Base-by-base conservation (phyloP, 2,329 filamentous ascomycete species). In the Fusarium setosum region DNA sequence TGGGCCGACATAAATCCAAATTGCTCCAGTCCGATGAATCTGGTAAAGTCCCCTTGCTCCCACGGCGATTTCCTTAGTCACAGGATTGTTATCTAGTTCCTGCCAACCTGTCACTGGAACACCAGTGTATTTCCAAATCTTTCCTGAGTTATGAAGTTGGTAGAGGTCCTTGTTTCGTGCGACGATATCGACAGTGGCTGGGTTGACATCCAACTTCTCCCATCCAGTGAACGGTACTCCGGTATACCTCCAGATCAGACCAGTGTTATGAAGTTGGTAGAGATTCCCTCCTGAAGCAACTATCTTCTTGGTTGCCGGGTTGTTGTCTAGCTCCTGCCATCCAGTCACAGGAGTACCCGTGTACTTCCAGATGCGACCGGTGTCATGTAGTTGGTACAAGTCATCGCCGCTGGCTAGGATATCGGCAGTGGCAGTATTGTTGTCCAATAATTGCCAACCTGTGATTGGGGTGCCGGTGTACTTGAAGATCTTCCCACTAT, bases 271-370 rank as follows among this genome's bases (percentile, higher is more conserved):
- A 17, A 56, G 53, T 17, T 56, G 44, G n/a, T 56, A 56, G 6
- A 56, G 32, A 26, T 48, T 41, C 13, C 42, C 35, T 13, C 35
- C 35, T 12, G 53, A n/a, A 4, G 53, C 53, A 11, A 29, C 34
- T 21, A 56, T 42, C 53, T 56, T 56, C 11, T 32, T 29, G n/a
- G 53, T 56, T 11, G 13, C 21, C 10, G 34, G 18, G 32, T 56
- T 56, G 34, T 56, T 49, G 24, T 56, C 53, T 11, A 56, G 34
- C 35, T 41, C 42, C 13, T 49, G n/a, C 53, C 44, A 56, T 12
- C 53, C 53, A 5, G 53, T 49, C 18, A 56, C 9, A 15, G 53
- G 34, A 21, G 42, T 31, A 5, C 53, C 53, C 4, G 35, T 56
- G 44, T 56, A 56, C 23, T 37, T 38, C 53, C 53, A 56, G 34